These are phyloP conservation scores for Metroxylon sagu DNA, from an alignment of 176 grass and related monocot genomes.

Conservation along the genomic window DNA sequence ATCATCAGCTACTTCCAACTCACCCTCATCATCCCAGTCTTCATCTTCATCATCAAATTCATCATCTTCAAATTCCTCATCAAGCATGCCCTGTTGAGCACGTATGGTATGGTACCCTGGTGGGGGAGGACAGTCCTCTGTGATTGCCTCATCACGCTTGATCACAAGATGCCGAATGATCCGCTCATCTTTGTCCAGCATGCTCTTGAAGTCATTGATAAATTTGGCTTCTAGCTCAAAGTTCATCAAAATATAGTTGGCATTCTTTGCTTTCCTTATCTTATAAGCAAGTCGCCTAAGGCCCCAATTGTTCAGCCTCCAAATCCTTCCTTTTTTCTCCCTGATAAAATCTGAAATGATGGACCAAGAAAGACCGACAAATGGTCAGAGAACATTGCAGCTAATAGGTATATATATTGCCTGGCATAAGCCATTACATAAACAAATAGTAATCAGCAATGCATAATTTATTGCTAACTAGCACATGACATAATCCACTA, in stretches of 20 bases:
- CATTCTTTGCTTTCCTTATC: conserved; percentile 76
- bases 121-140: conserved; percentile 60
- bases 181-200: conserved; percentile 84
- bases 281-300: conserved; percentile 73
- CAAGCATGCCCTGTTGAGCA: conserved; percentile 32
- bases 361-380: neutral
- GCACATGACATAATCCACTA: no score
- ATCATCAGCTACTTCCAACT: conserved; percentile 20
- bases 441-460: no score
- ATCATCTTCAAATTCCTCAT: conserved; percentile 30
- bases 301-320: conserved; percentile 91
- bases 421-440: no score
- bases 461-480: no score
- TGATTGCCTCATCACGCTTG: conserved; percentile 72
- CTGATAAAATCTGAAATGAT: conserved; percentile 59
- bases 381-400: neutral
- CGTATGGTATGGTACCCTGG: conserved; percentile 48
- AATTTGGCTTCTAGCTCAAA: conserved; percentile 81
- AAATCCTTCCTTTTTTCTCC: conserved; percentile 96
- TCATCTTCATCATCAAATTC: conserved; percentile 7
- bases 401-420: no score
- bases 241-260: conserved; percentile 91
- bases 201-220: conserved; percentile 80
- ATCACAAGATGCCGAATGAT: conserved; percentile 81
- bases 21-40: conserved; percentile 14